Percentiles rank a stretch among this genome's conserved stretches.
Conservation (phyloP, 495 filamentous ascomycete genomes). For the Hyaloscypha variabilis region DNA sequence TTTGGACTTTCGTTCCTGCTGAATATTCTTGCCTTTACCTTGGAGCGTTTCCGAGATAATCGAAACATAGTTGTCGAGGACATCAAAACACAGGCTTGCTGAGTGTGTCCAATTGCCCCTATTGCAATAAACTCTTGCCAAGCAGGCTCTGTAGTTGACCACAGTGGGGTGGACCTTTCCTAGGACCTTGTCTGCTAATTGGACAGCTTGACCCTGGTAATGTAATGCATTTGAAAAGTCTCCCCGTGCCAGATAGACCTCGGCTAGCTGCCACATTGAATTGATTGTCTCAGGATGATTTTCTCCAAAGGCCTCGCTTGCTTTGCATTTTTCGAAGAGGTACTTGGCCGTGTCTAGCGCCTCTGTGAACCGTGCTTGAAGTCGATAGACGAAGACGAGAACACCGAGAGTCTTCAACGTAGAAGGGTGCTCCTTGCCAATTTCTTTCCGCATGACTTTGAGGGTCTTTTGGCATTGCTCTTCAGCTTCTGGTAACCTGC, state of each 20-base stretch:
- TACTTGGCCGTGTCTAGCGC: not conserved
- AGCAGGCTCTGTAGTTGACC: not conserved
- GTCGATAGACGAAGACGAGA: not conserved
- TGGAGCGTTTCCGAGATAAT: not conserved
- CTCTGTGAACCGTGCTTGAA: not conserved
- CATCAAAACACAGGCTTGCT: not conserved
- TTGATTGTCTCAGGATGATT: not conserved
- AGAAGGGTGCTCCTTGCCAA: not conserved
- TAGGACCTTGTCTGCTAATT: not conserved
- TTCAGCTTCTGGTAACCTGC: not conserved
- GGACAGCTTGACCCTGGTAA: not conserved
- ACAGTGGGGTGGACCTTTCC: not conserved
- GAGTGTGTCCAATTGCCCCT: not conserved
- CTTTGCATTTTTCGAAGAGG: not conserved
- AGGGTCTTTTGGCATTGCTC: conserved; percentile 2
- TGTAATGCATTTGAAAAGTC: not conserved
- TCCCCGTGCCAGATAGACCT: not conserved
- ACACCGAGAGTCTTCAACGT: not conserved
- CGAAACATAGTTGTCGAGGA: not conserved
- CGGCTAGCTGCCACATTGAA: not conserved
- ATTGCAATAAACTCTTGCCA: not conserved
- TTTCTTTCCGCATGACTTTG: not conserved
- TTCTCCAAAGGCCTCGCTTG: not conserved
- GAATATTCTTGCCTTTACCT: not conserved
- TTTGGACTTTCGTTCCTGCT: no score